Base-by-base conservation (phyloP, 2,329 filamentous ascomycete genomes). In the Sporothrix schenckii region DNA sequence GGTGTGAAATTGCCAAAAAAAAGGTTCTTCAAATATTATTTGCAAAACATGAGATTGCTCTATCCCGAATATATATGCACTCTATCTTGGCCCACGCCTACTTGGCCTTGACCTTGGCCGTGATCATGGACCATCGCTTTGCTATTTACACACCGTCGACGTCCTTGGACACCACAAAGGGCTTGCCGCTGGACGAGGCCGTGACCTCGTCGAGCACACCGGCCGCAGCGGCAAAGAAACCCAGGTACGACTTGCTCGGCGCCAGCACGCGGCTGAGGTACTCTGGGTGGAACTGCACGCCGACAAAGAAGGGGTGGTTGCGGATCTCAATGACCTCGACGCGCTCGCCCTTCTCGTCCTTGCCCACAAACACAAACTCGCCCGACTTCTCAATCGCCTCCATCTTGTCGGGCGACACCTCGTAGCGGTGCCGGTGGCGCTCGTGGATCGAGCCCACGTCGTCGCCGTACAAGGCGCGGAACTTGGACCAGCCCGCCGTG, bases 201-300 rank as follows among this genome's bases (percentile, higher is more conserved):
- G 77, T 76, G 41, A 83, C 75, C 65, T 78, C 70, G 34, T 84
- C 87, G 61, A 94, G 81, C 76, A 89, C 86, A 16, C 91, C 91
- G 1, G 90, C 87, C 68, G 88, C 88, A 2, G 93, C 92, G 44
- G 93, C 93, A 61, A 97, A 87, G 78, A 97, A 94, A 61, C 93
- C 93, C 27, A 97, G 84, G 80, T 92, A 95, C 1, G 92, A 89
- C 77, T 88, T 88, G 77, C 87, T 90, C 0, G 92, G 92, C 66
- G 87, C 83, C 72, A 96, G 81, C 2, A 95, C 93, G 68, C 91
- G 86, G 75, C 87, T 90, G 66, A 92, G 83, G 78, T 94, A 97
- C 80, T 97, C 93, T 2, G 94, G 93, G 79, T 97, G 93, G 80
- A 91, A 94, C 80, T 97, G 94, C 10, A 95, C 91, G 73, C 91